These are phyloP conservation scores for Stropharia rugosoannulata DNA, from an alignment of 768 basidiomycete genomes.

Conservation along the genomic window DNA sequence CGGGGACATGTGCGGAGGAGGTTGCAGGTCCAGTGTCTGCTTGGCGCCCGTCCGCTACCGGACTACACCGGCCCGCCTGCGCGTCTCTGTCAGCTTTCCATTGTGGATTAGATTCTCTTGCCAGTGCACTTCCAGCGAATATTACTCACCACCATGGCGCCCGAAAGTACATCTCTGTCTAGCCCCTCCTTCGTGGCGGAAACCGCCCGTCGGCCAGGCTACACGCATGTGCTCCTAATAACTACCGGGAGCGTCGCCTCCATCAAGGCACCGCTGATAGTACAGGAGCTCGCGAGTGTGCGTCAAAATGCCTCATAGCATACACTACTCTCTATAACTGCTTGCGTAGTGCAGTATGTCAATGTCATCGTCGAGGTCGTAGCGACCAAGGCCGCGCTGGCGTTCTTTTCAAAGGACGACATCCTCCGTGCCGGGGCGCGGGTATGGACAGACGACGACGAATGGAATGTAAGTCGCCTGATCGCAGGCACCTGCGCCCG, in stretches of 20 bases:
- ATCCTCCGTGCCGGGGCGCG: conserved; percentile 51
- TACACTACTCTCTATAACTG: background rate
- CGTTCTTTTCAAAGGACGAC: conserved; percentile 66
- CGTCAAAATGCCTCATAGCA: conserved; percentile 12
- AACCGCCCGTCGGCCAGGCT: conserved; percentile 37
- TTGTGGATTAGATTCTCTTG: no score
- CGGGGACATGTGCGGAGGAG: background rate
- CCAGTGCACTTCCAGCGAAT: background rate
- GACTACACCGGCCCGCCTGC: background rate
- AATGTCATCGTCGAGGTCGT: conserved; percentile 82
- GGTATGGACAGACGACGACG: conserved; percentile 90
- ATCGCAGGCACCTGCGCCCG: background rate
- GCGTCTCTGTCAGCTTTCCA: no score
- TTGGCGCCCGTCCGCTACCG: background rate
- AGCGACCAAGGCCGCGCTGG: conserved; percentile 73
- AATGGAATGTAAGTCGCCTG: conserved; percentile 74
- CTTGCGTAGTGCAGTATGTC: conserved; percentile 49
- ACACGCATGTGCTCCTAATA: conserved; percentile 75
- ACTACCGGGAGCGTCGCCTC: conserved; percentile 96
- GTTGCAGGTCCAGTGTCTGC: background rate
- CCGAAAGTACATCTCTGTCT: background rate
- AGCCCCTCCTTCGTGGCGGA: conserved; percentile 36
- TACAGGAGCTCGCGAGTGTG: conserved; percentile 65
- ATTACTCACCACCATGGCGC: background rate
- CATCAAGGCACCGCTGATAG: conserved; percentile 90